phyloP scores from a whole-genome alignment of 176 grass and related monocot genomes.

The Areca catechu region DNA sequence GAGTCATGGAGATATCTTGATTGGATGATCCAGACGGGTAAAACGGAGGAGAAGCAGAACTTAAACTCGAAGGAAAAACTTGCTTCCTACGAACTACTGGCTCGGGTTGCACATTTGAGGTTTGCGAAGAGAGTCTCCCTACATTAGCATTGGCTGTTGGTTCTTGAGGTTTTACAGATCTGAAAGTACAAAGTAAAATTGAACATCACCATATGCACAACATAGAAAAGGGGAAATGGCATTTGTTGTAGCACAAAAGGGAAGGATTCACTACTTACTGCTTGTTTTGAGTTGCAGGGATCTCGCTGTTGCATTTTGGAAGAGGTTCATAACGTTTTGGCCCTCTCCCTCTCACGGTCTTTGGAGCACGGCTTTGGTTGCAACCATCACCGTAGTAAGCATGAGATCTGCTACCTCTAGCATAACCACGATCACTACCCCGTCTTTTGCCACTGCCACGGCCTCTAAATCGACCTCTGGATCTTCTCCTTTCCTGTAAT shows the following conservation, averaged over 20 bases:
- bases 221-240: no score
- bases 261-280: slow-evolving; percentile 31
- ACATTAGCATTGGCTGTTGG: slow-evolving; percentile 19
- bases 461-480: slow-evolving; percentile 41
- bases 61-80: slow-evolving; percentile 70
- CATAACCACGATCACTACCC: slow-evolving; percentile 31
- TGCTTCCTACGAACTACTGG: slow-evolving; percentile 43
- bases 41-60: slow-evolving; percentile 83
- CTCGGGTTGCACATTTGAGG: slow-evolving; percentile 13
- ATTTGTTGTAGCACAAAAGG: no score
- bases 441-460: slow-evolving; percentile 40
- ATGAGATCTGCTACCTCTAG: slow-evolving; percentile 33
- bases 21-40: slow-evolving; percentile 65
- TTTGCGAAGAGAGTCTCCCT: slow-evolving; percentile 22
- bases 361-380: slow-evolving; percentile 30
- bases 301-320: slow-evolving; percentile 33
- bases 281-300: slow-evolving; percentile 38
- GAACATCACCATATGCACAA: no score
- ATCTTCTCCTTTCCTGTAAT: slow-evolving; percentile 33
- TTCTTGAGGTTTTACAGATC: neutral
- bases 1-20: slow-evolving; percentile 27
- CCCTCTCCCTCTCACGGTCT: slow-evolving; percentile 53
- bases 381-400: slow-evolving; percentile 35
- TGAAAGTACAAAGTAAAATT: no score
- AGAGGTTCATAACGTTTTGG: slow-evolving; percentile 55